Base-by-base conservation (phyloP, 2,329 filamentous ascomycete genomes). In the Pseudogymnoascus sp. region DNA sequence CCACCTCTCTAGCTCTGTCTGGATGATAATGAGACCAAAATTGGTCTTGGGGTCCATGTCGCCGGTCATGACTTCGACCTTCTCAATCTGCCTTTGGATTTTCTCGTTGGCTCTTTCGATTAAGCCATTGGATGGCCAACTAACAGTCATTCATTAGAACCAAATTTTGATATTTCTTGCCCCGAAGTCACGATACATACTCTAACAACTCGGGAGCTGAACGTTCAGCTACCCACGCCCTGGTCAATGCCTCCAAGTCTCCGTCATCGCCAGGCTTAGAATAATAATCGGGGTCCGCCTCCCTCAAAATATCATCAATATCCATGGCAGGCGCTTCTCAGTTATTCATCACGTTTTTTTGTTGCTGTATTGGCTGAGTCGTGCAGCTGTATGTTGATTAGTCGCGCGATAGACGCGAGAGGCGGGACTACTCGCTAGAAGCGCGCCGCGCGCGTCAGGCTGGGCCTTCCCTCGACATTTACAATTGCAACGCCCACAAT, bases 1-100 rank as follows among this genome's bases (percentile, higher is more conserved):
- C 75, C 90, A 95, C 50, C 94, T 82, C 73, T 97, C 92, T 60
- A 99, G 83, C 76, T 99, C 94, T 6, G 95, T 97, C 78, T 99
- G 94, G 60, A 97, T 86, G 64, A 99, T 88, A 57, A 97, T 96
- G 70, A 97, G 86, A 64, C 86, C 85, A 73, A 99, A 96, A 73
- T 96, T 97, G 65, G 90, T 87, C 74, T 89, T 91, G 53, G 92
- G 89, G 70, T 96, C 91, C 84, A 92, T 88, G 70, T 89, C 86
- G 64, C 88, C 89, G 11, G 89, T 93, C 80, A 92, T 83, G 62
- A 87, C 83, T 75, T 90, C 87, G 65, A 90, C 84, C 67, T 80
- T 82, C 73, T 86, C 82, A 69, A 89, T 89, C 77, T 90, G 87
- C 53, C 76, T 75, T 67, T 85, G 84, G 65, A 91, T 84, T 63